phyloP scores from a whole-genome alignment of 345 rosid species.

The Eucalyptus polybractea region DNA sequence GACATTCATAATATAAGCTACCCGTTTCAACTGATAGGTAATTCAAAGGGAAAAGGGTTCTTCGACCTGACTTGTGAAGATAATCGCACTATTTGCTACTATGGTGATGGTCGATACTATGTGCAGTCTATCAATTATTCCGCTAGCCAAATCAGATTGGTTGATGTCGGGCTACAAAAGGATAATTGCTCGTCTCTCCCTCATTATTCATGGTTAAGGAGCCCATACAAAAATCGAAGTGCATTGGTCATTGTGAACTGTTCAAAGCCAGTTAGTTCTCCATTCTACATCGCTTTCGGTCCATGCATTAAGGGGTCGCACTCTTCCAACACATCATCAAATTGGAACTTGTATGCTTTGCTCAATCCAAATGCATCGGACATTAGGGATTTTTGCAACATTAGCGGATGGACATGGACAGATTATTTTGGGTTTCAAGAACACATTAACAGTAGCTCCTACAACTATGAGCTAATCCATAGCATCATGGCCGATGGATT shows the following conservation, averaged over 20 bases:
- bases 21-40: accelerated
- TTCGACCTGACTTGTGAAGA: neutral
- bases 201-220: accelerated
- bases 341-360: neutral
- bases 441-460: neutral
- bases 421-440: neutral
- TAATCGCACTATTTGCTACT: accelerated
- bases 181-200: neutral
- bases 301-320: accelerated
- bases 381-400: neutral
- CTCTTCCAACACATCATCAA: too few species aligned
- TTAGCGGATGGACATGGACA: neutral
- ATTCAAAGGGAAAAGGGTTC: accelerated
- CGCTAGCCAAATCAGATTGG: accelerated
- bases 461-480: neutral
- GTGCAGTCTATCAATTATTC: neutral
- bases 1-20: neutral
- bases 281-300: too few species aligned
- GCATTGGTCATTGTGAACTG: too few species aligned
- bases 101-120: accelerated
- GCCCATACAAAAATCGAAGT: accelerated
- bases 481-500: neutral
- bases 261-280: too few species aligned
- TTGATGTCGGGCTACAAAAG: accelerated
- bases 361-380: neutral